Percentiles rank a stretch among this genome's conserved stretches.
phyloP scores from a whole-genome alignment of 768 basidiomycete species.

The Amanita pseudoporphyria region DNA sequence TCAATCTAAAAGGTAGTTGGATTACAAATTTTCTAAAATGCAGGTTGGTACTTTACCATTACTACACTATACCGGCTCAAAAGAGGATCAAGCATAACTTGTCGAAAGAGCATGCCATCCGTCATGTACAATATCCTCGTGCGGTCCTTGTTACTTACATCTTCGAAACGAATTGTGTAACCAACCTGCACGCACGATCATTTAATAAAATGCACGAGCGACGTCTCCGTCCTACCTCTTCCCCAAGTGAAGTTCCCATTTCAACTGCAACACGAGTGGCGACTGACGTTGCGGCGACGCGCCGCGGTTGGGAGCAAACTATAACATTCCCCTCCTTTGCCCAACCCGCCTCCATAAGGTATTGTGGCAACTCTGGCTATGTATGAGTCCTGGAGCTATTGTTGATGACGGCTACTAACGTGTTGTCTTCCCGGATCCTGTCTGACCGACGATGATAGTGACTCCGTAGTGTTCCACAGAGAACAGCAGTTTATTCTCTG shows the following conservation, averaged over 20 bases:
- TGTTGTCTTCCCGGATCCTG: slow-evolving; percentile 96
- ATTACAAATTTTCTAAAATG: neutral
- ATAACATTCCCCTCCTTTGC: slow-evolving; percentile 73
- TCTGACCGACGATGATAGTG: slow-evolving; percentile 86
- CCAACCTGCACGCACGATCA: slow-evolving; percentile 59
- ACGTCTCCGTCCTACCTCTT: slow-evolving; percentile 47
- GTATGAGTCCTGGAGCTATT: slow-evolving; percentile 10
- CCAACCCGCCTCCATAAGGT: slow-evolving; percentile 91
- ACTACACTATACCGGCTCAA: slow-evolving; percentile 90
- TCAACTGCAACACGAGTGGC: slow-evolving; percentile 89
- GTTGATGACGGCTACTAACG: slow-evolving; percentile 42
- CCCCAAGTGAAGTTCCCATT: slow-evolving; percentile 79
- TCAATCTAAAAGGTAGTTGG: slow-evolving; percentile 55
- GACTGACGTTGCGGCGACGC: slow-evolving; percentile 94
- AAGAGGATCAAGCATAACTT: slow-evolving; percentile 85
- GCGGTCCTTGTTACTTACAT: slow-evolving; percentile 72
- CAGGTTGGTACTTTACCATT: slow-evolving; percentile 52
- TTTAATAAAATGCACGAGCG: neutral
- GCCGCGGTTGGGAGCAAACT: slow-evolving; percentile 86
- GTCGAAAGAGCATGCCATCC: slow-evolving; percentile 96
- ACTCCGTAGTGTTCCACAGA: slow-evolving; percentile 79
- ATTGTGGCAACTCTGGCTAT: slow-evolving; percentile 83
- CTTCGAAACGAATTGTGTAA: slow-evolving; percentile 96
- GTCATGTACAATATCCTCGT: slow-evolving; percentile 95
- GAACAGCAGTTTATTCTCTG: slow-evolving; percentile 75